These are phyloP conservation scores for Fistulifera pelliculosa DNA, from an alignment of 108 stramenopile species.

Conservation along the genomic window DNA sequence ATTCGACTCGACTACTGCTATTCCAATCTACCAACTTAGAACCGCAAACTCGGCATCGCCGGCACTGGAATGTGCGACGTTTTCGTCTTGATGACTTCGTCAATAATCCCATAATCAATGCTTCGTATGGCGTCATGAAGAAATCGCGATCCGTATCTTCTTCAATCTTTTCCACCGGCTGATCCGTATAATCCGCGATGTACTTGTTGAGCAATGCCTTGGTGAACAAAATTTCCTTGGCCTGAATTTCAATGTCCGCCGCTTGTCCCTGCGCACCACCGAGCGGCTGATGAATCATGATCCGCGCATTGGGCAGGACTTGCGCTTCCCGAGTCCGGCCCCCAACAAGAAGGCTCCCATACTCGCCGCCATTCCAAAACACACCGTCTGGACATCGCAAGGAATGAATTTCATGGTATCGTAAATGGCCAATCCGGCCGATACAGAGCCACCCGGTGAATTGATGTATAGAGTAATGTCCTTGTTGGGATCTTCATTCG, in stretches of 20 bases:
- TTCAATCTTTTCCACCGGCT: conserved; percentile 92
- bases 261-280: conserved; percentile 98
- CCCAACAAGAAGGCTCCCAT: conserved; percentile 83
- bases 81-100: conserved; percentile 94
- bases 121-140: conserved; percentile 97
- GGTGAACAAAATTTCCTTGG: conserved; percentile 94
- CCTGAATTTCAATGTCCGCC: conserved; percentile 96
- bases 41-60: conserved; percentile 50
- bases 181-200: conserved; percentile 89
- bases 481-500: conserved; percentile 72
- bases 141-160: conserved; percentile 95
- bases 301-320: conserved; percentile 88
- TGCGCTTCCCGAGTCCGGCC: conserved; percentile 82
- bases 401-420: conserved; percentile 84
- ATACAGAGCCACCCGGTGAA: conserved; percentile 64
- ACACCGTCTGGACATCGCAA: conserved; percentile 78
- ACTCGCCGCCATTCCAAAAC: conserved; percentile 82
- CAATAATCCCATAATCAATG: conserved; percentile 96
- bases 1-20: too few species aligned
- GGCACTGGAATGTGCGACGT: conserved; percentile 76
- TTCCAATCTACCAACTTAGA: too few species aligned
- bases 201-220: conserved; percentile 87
- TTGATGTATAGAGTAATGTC: conserved; percentile 91
- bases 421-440: conserved; percentile 70
- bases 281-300: conserved; percentile 98